A percentile compares a stretch with the other conserved stretches of the same genome.
Conservation (phyloP, 2,329 filamentous ascomycete genomes). For the Cytospora piceicola region DNA sequence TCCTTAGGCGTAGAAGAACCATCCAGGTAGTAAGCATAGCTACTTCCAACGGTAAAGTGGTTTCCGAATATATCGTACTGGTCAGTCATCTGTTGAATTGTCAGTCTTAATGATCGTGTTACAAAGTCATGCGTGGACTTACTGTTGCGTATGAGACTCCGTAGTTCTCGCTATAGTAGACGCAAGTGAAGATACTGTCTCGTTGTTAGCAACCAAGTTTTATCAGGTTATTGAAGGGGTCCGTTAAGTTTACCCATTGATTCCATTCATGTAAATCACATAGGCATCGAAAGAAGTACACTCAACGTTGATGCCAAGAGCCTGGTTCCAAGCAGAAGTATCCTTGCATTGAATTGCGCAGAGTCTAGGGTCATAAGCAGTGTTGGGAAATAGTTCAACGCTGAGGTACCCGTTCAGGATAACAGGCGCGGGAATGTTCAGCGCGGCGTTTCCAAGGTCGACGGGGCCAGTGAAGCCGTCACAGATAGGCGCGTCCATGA, state of each 20-base stretch:
- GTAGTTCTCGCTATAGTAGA: slow-evolving; percentile 28
- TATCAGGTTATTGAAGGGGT: not conserved
- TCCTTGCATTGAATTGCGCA: slow-evolving; percentile 38
- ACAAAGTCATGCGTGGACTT: slow-evolving; percentile 1
- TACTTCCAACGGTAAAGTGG: slow-evolving; percentile 23
- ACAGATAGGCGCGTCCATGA: slow-evolving; percentile 10
- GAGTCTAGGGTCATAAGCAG: slow-evolving; percentile 36
- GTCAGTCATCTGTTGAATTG: slow-evolving; percentile 26
- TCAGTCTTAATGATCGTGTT: slow-evolving; percentile 2
- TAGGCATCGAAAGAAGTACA: slow-evolving; percentile 33
- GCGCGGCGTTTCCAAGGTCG: slow-evolving; percentile 34
- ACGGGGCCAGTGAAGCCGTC: slow-evolving; percentile 28
- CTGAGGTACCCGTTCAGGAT: slow-evolving; percentile 38
- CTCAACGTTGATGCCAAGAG: slow-evolving; percentile 26
- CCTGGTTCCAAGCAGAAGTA: slow-evolving; percentile 37
- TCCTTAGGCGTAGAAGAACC: slow-evolving; percentile 12
- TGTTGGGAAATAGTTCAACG: slow-evolving; percentile 37
- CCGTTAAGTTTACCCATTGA: not conserved
- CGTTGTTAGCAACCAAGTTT: not conserved
- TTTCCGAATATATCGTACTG: slow-evolving; percentile 27
- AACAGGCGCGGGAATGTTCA: slow-evolving; percentile 37
- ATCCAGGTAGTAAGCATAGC: slow-evolving; percentile 28
- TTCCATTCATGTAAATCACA: slow-evolving; percentile 26
- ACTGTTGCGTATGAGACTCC: slow-evolving; percentile 26
- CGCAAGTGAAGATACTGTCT: slow-evolving; percentile 30